Conservation (phyloP, 176 grass and related monocot genomes). For the Pharus latifolius region DNA sequence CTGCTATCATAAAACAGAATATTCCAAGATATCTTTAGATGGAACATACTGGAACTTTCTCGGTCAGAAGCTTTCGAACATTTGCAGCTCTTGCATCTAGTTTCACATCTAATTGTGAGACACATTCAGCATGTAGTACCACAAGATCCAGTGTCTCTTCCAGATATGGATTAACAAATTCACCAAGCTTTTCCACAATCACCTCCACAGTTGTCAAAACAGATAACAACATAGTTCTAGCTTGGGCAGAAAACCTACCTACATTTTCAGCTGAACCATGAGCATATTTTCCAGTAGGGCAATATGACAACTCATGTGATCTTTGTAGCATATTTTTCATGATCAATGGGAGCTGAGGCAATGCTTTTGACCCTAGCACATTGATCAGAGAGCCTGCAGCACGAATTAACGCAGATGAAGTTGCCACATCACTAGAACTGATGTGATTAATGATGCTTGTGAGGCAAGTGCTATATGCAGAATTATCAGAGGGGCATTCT, state of each 20-base stretch:
- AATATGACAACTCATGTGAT: conserved; percentile 50
- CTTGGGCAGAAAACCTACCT: conserved; percentile 10
- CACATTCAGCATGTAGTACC: conserved; percentile 60
- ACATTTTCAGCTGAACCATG: neutral
- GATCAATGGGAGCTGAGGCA: conserved; percentile 56
- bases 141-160: conserved; percentile 57
- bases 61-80: conserved; percentile 54
- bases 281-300: conserved; percentile 32
- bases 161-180: conserved; percentile 89
- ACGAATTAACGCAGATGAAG: conserved; percentile 59
- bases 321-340: conserved; percentile 72
- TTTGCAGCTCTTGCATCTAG: conserved; percentile 53
- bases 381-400: conserved; percentile 60
- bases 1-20: conserved; percentile 6
- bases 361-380: conserved; percentile 78
- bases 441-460: conserved; percentile 50
- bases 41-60: conserved; percentile 82
- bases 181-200: conserved; percentile 70
- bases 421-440: conserved; percentile 33
- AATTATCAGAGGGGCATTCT: conserved; percentile 60
- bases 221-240: conserved; percentile 40
- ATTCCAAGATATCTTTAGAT: neutral
- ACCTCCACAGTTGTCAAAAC: conserved; percentile 57
- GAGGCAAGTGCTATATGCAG: conserved; percentile 55
- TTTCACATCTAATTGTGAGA: conserved; percentile 39